Conservation (phyloP, 2,329 filamentous ascomycete genomes). For the Fusarium sp. region DNA sequence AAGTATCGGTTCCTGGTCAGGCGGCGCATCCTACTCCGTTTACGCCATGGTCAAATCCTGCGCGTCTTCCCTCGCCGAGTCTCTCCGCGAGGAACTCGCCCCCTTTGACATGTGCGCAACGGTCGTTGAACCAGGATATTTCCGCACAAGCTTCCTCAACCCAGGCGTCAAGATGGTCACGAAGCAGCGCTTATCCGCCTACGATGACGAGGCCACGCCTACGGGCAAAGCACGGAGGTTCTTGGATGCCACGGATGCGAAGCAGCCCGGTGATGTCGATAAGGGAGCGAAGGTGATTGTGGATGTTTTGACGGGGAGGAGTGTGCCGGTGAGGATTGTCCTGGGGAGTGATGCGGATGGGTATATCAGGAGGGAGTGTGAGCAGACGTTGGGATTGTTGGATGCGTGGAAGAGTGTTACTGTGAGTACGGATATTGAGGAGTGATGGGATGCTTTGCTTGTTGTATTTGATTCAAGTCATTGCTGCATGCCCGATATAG, state of each 20-base stretch:
- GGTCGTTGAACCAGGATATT: constrained; percentile 61
- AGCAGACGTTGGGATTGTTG: constrained; percentile 53
- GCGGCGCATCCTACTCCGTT: constrained; percentile 51
- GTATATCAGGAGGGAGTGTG: constrained; percentile 55
- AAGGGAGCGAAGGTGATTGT: constrained; percentile 63
- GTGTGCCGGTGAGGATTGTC: constrained; percentile 62
- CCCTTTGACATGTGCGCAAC: constrained; percentile 56
- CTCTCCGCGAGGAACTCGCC: constrained; percentile 54
- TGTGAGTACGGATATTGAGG: constrained; percentile 38
- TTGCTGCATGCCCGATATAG: no score
- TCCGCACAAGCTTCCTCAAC: constrained; percentile 61
- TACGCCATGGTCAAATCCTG: constrained; percentile 58
- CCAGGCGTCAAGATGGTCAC: constrained; percentile 42
- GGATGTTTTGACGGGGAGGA: constrained; percentile 62
- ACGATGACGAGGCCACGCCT: constrained; percentile 45
- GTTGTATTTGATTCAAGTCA: no score
- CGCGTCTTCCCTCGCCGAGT: constrained; percentile 56
- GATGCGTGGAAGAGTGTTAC: constrained; percentile 58
- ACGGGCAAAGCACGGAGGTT: constrained; percentile 42
- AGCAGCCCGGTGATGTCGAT: constrained; percentile 63
- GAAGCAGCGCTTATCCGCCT: constrained; percentile 47
- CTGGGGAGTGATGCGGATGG: constrained; percentile 62
- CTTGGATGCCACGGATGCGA: constrained; percentile 52
- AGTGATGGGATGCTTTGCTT: not conserved
- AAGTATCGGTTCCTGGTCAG: constrained; percentile 56